phyloP scores from a whole-genome alignment of 495 filamentous ascomycete species.

The Hyphodiscus hymeniophilus region DNA sequence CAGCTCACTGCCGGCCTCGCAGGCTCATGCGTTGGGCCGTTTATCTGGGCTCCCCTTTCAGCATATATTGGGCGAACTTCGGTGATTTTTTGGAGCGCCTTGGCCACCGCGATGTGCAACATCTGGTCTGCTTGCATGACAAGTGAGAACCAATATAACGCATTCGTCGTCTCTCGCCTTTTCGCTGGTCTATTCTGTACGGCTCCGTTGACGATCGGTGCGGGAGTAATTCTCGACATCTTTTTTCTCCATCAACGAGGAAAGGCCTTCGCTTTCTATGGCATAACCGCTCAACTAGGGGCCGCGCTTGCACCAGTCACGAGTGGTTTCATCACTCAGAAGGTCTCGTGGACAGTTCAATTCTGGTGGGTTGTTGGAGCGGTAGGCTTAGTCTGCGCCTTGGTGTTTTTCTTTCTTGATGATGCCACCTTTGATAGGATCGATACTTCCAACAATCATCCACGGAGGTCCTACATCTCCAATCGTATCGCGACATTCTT shows the following conservation, averaged over 20 bases:
- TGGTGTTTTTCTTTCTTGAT: conserved; percentile 35
- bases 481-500: conserved; percentile 37
- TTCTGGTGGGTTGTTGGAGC: conserved; percentile 44
- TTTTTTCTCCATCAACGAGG: conserved; percentile 34
- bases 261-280: conserved; percentile 33
- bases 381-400: conserved; percentile 29
- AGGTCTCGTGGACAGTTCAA: conserved; percentile 30
- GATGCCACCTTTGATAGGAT: conserved; percentile 30
- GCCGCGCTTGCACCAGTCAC: conserved; percentile 33
- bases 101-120: conserved; percentile 26
- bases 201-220: conserved; percentile 30
- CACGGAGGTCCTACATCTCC: conserved; percentile 24
- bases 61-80: conserved; percentile 30
- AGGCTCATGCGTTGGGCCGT: conserved; percentile 32
- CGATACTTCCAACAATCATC: conserved; percentile 16
- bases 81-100: conserved; percentile 34
- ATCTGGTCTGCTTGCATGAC: conserved; percentile 40
- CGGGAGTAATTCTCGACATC: conserved; percentile 31
- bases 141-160: conserved; percentile 29
- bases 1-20: conserved; percentile 33
- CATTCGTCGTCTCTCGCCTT: conserved; percentile 34
- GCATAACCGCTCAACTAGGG: conserved; percentile 32
- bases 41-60: conserved; percentile 32
- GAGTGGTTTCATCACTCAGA: conserved; percentile 34
- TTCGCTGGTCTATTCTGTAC: conserved; percentile 33